Evolutionary conservation across 2,329 filamentous ascomycete species (phyloP), one percentile per base, ranked within the genome.

Genomic region (Arthrobotrys conoides): DNA sequence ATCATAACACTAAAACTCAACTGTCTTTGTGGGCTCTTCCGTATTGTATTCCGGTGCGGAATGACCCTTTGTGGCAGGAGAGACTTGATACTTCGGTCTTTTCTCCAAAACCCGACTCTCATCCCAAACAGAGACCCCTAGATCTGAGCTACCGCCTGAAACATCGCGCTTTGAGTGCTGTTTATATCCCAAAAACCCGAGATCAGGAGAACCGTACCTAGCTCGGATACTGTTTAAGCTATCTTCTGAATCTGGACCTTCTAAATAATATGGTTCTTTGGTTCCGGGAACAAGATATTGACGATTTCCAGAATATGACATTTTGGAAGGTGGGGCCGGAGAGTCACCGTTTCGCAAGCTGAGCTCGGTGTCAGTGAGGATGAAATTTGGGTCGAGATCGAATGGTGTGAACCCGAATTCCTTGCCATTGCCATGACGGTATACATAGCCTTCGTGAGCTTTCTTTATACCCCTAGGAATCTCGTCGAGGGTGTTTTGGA

Each of bases 1-100:
- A 12, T 12, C 33, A 36, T 12, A 12, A 12, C 5, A 36, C 9
- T 8, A 36, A 27, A 2, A 12, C 27, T 18, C 3, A 18, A 55
- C 10, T 5, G 51, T 55, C 51, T 55, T 55, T 55, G 51, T 55
- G 18, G 51, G 51, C 8, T n/a, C n/a, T 24, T n/a, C 12, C 5
- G 16, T 12, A 30, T 33, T 24, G 10, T 12, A 2, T 5, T 2
- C 20, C 3, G 4, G 20, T 5, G 20, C 27, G 24, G 51, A 55
- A 33, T 18, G 24, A 9, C n/a, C 51, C 14, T 30, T 30, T 1
- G 4, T 33, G 3, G 14, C 16, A 3, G 14, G 22, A 0, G 27
- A 55, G 24, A 12, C 16, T 8, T 55, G 24, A 55, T 18, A 24
- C 22, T 55, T 55, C 27, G 27, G 16, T 6, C 8, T 24, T 4